Base-by-base conservation (phyloP, 1,139 yeast genomes). In the Candida tetrigidarum region DNA sequence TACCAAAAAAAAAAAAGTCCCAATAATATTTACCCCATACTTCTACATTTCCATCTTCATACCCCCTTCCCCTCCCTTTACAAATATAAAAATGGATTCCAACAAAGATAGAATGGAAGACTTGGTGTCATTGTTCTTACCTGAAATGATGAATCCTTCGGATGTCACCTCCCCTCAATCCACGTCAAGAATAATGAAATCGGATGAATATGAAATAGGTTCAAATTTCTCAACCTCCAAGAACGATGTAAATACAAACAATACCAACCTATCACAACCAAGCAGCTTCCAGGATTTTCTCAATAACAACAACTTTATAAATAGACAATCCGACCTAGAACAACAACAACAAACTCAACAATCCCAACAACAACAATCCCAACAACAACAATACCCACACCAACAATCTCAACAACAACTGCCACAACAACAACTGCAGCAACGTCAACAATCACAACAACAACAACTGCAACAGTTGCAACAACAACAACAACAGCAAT, bases 61-160 rank as follows among this genome's bases (percentile, higher is more conserved):
- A n/a, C n/a, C n/a, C n/a, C n/a, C n/a, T n/a, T n/a, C n/a, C n/a
- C n/a, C n/a, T n/a, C n/a, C n/a, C n/a, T n/a, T n/a, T n/a, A n/a
- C n/a, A n/a, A n/a, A n/a, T n/a, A n/a, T n/a, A n/a, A 3, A 22
- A 11, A 46, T 42, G 50, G 46, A 50, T 33, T 26, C 54, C 23
- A 44, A 43, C 27, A 62, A 63, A 46, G 67, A 62, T 30, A 54
- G 63, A 27, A 63, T 67, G 37, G 77, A 73, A 48, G 79, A 74
- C 55, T 60, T 74, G 40, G 70, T 77, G 36, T 66, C 77, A 25
- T 61, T 74, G 42, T 74, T 74, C 43, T 56, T 74, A 29, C 78
- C 78, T 4, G 78, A 74, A 42, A 66, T 71, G 22, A 60, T 72
- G 28, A 71, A 67, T 42, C 69, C 62, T 18, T 20, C 47, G 7